Evolutionary conservation across 2,329 filamentous ascomycete species (phyloP), one percentile per base, ranked within the genome.

Genomic region (Lasiodiplodia sp.): DNA sequence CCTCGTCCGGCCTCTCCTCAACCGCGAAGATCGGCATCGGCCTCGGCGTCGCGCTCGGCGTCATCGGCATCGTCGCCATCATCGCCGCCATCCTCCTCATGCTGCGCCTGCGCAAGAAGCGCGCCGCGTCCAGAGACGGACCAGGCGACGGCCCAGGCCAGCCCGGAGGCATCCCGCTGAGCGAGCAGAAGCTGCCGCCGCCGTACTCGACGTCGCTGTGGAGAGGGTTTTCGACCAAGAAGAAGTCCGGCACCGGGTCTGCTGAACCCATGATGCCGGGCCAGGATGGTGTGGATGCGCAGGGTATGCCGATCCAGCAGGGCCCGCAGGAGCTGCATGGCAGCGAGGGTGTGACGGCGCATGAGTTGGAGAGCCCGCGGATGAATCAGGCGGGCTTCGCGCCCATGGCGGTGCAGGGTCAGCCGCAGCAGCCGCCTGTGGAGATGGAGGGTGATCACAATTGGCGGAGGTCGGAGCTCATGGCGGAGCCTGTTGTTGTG

Each of bases 311-410:
- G 31, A 37, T 21, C 4, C 55, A 56, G 34, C 18, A 37, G 7
- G 55, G 31, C 11, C n/a, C 14, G 55, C 18, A 18, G 55, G 55
- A 40, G 55, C 2, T 57, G 55, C 18, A 38, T 0, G 34, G 52
- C 14, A 31, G 31, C 11, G 28, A 56, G 28, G 25, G n/a, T 34
- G 34, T 37, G 31, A 11, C 8, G 18, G 34, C 31, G 34, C 55
- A 38, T 16, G 55, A 57, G n/a, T 10, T 57, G 34, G 55, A 57
- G 55, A 57, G 28, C 21, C 55, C 55, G 34, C n/a, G 55, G n/a
- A n/a, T 37, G 10, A 12, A 57, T n/a, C 34, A n/a, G 55, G 31
- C 18, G n/a, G 25, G 31, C 4, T 57, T 57, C 16, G 18, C 44
- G 44, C 44, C 44, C 18, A 56, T 56, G 23, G 10, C 25, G 51